Conservation (phyloP, 805 yeast species). For the Kazachstania martiniae region DNA sequence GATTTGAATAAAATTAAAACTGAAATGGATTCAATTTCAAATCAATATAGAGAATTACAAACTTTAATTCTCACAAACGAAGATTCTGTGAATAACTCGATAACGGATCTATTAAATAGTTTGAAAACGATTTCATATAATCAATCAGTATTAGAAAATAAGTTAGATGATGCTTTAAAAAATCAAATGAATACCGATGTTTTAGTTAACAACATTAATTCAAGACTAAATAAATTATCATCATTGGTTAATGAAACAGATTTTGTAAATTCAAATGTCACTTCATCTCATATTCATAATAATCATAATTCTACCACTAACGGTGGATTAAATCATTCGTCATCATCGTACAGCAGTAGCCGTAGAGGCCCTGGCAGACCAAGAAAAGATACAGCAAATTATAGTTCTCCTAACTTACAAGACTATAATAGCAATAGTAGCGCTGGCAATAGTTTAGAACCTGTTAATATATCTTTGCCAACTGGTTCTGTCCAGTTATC, state of each 20-base stretch:
- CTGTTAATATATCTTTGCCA: conserved; percentile 18
- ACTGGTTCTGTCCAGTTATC: conserved; percentile 20
- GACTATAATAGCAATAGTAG: not conserved
- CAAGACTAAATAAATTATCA: conserved; percentile 10
- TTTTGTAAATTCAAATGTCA: not conserved
- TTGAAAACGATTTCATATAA: conserved; percentile 24
- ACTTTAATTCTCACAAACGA: conserved; percentile 11
- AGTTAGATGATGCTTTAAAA: conserved; percentile 25
- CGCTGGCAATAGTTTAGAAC: conserved; percentile 3
- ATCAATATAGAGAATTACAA: conserved; percentile 12
- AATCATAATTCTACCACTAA: not conserved
- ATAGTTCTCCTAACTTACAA: not conserved
- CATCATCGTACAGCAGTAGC: not conserved
- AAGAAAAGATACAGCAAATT: conserved; percentile 14
- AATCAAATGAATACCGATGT: conserved; percentile 29
- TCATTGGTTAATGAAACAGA: conserved; percentile 1
- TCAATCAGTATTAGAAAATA: conserved; percentile 27
- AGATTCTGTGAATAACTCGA: conserved; percentile 9
- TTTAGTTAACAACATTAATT: conserved; percentile 21
- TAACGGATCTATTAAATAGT: conserved; percentile 18
- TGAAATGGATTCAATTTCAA: conserved; percentile 6
- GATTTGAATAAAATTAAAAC: conserved; percentile 2
- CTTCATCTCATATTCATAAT: not conserved
- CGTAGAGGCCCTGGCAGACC: conserved; percentile 29
- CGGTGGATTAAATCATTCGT: not conserved